Base-by-base conservation (phyloP, 257 asterid genomes). In the Przewalskia tangutica region DNA sequence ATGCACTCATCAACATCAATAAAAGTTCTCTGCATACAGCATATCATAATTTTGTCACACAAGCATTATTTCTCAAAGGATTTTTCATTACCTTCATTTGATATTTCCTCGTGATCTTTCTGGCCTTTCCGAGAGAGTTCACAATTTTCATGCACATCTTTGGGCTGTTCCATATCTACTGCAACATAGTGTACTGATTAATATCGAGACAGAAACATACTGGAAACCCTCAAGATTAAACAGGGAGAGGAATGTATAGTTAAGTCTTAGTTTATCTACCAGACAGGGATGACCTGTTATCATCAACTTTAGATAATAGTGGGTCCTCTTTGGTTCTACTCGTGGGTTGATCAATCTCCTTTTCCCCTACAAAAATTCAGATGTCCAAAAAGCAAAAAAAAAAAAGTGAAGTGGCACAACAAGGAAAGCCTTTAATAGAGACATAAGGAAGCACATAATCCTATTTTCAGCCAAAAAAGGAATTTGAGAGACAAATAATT, bases 401-500 rank as follows among this genome's bases (percentile, higher is more conserved):
- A 48, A 71, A 42, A 2, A 6, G 3, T 42, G 6, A 18, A 20
- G 59, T 14, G 11, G 38, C 58, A 71, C 6, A 70, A 44, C 40
- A 71, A 46, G 20, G 12, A 50, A 73, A 50, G 23, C 44, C 20
- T 13, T 44, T 50, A 75, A 73, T 13, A 73, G 44, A 48, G 60
- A 48, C 8, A 17, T 48, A 23, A 75, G 79, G 1, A 75, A 23
- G 79, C 79, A 75, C 46, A 7, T 23, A 75, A 23, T 12, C 79
- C 6, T 50, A 50, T 23, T 23, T 75, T 23, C 62, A 50, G 79
- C 27, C 3, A 6, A 18, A 12, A 60, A 36, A 12, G 2, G 20
- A 20, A 50, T 48, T 70, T 71, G 84, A 59, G 59, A 67, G 60
- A 46, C 82, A n/a, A 76, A 18, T 81, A 83, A 89, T 94, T 92